Evolutionary conservation across 2,329 filamentous ascomycete genomes (phyloP).

Genomic region (Colletotrichum plurivorum): DNA sequence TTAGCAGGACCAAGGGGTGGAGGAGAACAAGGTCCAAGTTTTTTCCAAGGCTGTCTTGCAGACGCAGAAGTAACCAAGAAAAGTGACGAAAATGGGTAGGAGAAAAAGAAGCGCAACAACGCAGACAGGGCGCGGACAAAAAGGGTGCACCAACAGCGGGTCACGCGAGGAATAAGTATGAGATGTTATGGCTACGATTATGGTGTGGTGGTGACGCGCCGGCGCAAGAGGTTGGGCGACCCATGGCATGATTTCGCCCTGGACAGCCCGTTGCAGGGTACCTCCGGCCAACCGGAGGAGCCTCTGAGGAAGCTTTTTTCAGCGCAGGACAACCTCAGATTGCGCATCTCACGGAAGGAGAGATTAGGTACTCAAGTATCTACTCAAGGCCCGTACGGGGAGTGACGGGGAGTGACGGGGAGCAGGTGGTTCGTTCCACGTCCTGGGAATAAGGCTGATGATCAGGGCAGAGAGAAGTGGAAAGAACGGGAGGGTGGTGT

Average conservation of each 20-base stretch:
- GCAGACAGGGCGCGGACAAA: conserved; percentile 23
- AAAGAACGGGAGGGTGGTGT: neutral
- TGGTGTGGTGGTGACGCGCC: conserved; percentile 41
- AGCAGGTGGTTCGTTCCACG: conserved; percentile 4
- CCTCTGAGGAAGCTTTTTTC: conserved; percentile 25
- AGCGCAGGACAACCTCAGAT: conserved; percentile 30
- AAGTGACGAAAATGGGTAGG: conserved; percentile 37
- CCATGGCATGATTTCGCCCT: conserved; percentile 36
- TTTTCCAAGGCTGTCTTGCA: conserved; percentile 1
- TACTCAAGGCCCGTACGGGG: neutral
- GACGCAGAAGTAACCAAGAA: conserved; percentile 11
- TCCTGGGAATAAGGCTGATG: conserved; percentile 23
- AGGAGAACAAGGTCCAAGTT: conserved; percentile 18
- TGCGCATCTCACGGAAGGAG: conserved; percentile 4
- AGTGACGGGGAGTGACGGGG: too few species aligned
- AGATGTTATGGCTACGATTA: conserved; percentile 40
- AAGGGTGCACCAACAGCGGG: conserved; percentile 19
- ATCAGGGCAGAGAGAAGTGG: neutral
- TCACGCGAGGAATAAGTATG: conserved; percentile 40
- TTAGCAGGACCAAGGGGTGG: too few species aligned
- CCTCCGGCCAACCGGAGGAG: conserved; percentile 27
- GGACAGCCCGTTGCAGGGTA: conserved; percentile 32
- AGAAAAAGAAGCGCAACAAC: conserved; percentile 8
- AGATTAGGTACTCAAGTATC: conserved; percentile 10
- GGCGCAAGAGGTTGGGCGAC: conserved; percentile 37